Evolutionary conservation across 768 basidiomycete species (phyloP), one percentile per base, ranked within the genome.

Genomic region (Mycena sanguinolenta): DNA sequence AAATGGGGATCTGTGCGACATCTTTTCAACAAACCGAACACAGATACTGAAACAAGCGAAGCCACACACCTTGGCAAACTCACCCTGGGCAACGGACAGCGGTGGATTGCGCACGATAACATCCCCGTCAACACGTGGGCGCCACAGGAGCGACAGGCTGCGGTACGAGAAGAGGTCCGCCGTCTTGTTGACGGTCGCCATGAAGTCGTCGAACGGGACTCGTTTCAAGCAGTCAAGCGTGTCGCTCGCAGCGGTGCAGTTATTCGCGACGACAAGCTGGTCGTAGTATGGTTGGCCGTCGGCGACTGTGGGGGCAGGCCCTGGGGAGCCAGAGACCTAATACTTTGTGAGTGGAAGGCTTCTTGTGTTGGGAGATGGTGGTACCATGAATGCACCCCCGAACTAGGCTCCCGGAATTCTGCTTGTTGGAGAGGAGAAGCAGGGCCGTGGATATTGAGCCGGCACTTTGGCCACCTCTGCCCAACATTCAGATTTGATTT

Each of bases 101-200:
- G 16, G 10, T 17, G 39, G 39, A 17, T 39, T 39, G 6, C 39
- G 39, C 32, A 55, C 19, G 1, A 55, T 34, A 19, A 55, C 30
- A 55, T 55, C 54, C 3, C 54, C 54, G 25, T 87, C 85, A 1
- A 82, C 79, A 9, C 81, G 75, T 4, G 85, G 85, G 21, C 75
- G 42, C 82, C 82, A 86, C 1, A 81, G 79, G 34, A 81, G 63
- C 0, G 67, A 65, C 30, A 84, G 65, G 30, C 78, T 77, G 64
- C 74, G 53, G 69, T 79, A 82, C 0, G 78, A 62, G 58, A 83
- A 77, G 1, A 83, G 39, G 19, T 65, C 71, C 0, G 84, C 81
- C 28, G 79, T 77, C 17, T 68, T 3, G 65, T 83, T 78, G 50
- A 85, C 72, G 0, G 84, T 84, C 1, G 57, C 58, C 64, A 78